Conservation (phyloP, 305 asterid species). For the Galium porrigens region DNA sequence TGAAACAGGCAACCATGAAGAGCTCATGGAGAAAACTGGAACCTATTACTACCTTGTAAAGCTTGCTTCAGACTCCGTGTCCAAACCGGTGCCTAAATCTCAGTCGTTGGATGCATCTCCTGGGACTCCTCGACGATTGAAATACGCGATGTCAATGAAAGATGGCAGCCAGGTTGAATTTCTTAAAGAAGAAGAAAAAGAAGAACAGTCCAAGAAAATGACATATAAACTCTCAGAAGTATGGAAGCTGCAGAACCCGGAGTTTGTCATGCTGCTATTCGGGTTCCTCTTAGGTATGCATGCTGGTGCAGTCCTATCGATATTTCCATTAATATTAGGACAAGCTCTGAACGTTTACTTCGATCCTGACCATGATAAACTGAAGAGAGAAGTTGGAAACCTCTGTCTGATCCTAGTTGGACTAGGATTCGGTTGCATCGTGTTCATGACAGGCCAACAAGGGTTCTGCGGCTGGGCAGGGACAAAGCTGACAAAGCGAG, state of each 20-base stretch:
- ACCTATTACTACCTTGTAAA: conserved; percentile 48
- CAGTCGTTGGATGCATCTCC: conserved; percentile 17
- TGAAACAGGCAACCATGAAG: conserved; percentile 52
- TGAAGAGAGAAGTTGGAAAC: conserved; percentile 45
- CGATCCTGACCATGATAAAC: conserved; percentile 12
- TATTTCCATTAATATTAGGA: conserved; percentile 61
- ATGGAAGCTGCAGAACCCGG: conserved; percentile 59
- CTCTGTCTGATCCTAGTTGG: conserved; percentile 55
- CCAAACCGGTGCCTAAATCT: conserved; percentile 21
- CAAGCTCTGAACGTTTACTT: conserved; percentile 61
- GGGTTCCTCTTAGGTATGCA: conserved; percentile 44
- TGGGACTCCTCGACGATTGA: conserved; percentile 21
- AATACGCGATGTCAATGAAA: conserved; percentile 22
- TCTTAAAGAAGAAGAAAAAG: conserved; percentile 16
- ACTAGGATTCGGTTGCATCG: conserved; percentile 54
- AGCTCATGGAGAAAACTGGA: conserved; percentile 48
- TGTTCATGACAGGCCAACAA: conserved; percentile 65
- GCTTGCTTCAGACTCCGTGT: conserved; percentile 50
- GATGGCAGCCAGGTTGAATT: conserved; percentile 15
- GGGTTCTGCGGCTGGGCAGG: conserved; percentile 84
- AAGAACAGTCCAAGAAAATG: conserved; percentile 17
- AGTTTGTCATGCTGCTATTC: conserved; percentile 24
- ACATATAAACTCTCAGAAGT: conserved; percentile 41
- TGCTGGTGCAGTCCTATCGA: conserved; percentile 69
- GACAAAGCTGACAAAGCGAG: conserved; percentile 49